Conservation (phyloP, 2,329 filamentous ascomycete genomes). For the Gyromitra esculenta region DNA sequence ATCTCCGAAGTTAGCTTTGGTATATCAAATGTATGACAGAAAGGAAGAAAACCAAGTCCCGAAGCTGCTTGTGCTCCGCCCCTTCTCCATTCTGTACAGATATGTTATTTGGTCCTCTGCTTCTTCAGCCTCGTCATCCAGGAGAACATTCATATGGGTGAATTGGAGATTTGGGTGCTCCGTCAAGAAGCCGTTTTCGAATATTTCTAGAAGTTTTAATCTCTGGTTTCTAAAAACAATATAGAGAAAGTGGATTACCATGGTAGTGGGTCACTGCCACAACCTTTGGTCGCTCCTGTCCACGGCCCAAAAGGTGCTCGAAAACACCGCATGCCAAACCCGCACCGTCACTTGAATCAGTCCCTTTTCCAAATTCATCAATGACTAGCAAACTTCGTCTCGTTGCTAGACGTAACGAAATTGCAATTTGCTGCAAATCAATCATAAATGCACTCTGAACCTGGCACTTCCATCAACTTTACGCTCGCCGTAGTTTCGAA, state of each 20-base stretch:
- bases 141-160: conserved; percentile 76
- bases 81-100: conserved; percentile 75
- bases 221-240: background rate
- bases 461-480: conserved; percentile 56
- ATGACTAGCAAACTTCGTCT: conserved; percentile 82
- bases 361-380: conserved; percentile 86
- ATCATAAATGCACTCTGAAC: conserved; percentile 77
- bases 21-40: background rate
- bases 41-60: conserved; percentile 70
- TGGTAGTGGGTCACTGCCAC: conserved; percentile 72
- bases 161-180: conserved; percentile 66
- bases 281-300: conserved; percentile 66
- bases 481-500: background rate
- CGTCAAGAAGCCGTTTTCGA: conserved; percentile 70
- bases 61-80: conserved; percentile 81
- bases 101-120: conserved; percentile 74
- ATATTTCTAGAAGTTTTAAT: conserved; percentile 68
- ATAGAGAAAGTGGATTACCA: conserved; percentile 30
- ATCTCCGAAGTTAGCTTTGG: background rate
- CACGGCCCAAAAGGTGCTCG: conserved; percentile 66
- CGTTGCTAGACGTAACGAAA: conserved; percentile 79
- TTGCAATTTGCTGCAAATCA: conserved; percentile 85
- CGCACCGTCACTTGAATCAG: conserved; percentile 71
- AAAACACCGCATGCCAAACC: conserved; percentile 71
- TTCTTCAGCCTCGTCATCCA: conserved; percentile 66